phyloP scores from a whole-genome alignment of 2,329 filamentous ascomycete species.

The Aschersonia sp. region DNA sequence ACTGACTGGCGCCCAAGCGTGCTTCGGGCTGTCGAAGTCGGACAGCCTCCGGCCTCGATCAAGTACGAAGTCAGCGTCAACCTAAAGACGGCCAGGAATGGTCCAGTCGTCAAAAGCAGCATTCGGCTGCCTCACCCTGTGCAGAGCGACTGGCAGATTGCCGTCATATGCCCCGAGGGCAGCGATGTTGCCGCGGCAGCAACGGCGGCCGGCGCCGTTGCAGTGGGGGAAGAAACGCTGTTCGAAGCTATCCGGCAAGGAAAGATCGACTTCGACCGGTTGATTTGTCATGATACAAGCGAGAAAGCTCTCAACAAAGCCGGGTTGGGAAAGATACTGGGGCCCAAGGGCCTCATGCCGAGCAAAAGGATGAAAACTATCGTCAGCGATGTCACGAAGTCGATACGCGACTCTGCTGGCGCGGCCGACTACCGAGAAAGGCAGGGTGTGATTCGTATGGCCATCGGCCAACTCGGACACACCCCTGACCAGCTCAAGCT shows the following conservation, averaged over 20 bases:
- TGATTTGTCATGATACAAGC: slow-evolving; percentile 72
- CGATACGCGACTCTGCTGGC: slow-evolving; percentile 70
- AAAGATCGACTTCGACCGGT: slow-evolving; percentile 74
- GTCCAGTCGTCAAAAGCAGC: slow-evolving; percentile 74
- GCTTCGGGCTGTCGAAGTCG: slow-evolving; percentile 84
- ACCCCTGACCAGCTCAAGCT: slow-evolving; percentile 72
- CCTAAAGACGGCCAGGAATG: slow-evolving; percentile 71
- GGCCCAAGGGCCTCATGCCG: slow-evolving; percentile 87
- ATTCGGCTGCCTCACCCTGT: slow-evolving; percentile 81
- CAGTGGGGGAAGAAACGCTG: slow-evolving; percentile 74
- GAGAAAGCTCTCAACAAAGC: slow-evolving; percentile 70
- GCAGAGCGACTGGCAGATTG: slow-evolving; percentile 76
- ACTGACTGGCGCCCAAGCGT: slow-evolving; percentile 40
- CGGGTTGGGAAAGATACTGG: slow-evolving; percentile 64
- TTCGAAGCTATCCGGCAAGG: slow-evolving; percentile 65
- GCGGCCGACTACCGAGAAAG: slow-evolving; percentile 79
- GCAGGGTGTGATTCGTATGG: slow-evolving; percentile 69
- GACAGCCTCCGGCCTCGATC: slow-evolving; percentile 51
- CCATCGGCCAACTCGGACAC: slow-evolving; percentile 83
- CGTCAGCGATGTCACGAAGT: slow-evolving; percentile 60
- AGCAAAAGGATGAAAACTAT: slow-evolving; percentile 79
- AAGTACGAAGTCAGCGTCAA: slow-evolving; percentile 88
- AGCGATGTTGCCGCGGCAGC: slow-evolving; percentile 63
- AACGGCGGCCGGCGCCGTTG: slow-evolving; percentile 58
- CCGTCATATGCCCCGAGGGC: slow-evolving; percentile 77